Conservation (phyloP, 2,329 filamentous ascomycete genomes). For the Exophiala oligosperma region DNA sequence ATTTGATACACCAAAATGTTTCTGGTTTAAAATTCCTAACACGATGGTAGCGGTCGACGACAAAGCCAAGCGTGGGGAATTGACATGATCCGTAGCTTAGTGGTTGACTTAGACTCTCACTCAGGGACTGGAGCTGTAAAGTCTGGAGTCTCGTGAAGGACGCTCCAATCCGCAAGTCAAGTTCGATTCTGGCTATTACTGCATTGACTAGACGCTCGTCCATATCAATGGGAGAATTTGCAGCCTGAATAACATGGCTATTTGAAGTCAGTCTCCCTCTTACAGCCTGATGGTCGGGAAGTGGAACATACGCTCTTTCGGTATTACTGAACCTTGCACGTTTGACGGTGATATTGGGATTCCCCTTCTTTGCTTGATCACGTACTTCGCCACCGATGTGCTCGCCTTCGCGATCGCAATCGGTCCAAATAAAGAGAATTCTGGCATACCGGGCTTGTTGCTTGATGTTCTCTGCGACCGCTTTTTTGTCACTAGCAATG, state of each 20-base stretch:
- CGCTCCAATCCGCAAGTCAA: slow-evolving; percentile 88
- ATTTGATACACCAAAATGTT: slow-evolving; percentile 86
- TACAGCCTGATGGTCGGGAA: slow-evolving; percentile 2
- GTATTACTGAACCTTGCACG: slow-evolving; percentile 95
- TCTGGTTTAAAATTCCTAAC: slow-evolving; percentile 94
- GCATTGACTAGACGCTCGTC: slow-evolving; percentile 87
- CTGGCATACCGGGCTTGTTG: slow-evolving; percentile 70
- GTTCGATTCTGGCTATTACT: slow-evolving; percentile 83
- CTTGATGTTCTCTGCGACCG: slow-evolving; percentile 82
- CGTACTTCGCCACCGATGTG: slow-evolving; percentile 93
- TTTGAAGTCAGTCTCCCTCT: slow-evolving; percentile 35
- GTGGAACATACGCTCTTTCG: slow-evolving; percentile 66
- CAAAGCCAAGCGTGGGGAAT: slow-evolving; percentile 94
- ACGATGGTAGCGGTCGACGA: slow-evolving; percentile 92
- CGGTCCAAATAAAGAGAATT: slow-evolving; percentile 93
- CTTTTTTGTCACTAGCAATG: slow-evolving; percentile 74
- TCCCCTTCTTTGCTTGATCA: slow-evolving; percentile 73
- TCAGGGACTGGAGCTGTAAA: slow-evolving; percentile 70
- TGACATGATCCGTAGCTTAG: slow-evolving; percentile 90
- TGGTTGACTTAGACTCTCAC: slow-evolving; percentile 63
- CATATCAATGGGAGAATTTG: slow-evolving; percentile 71
- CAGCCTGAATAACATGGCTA: slow-evolving; percentile 84
- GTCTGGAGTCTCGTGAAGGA: slow-evolving; percentile 90
- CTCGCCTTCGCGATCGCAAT: slow-evolving; percentile 96
- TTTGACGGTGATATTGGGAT: slow-evolving; percentile 73